These are phyloP conservation scores for Marvania coccoides DNA, from an alignment of 139 green algal species.

Conservation along the genomic window DNA sequence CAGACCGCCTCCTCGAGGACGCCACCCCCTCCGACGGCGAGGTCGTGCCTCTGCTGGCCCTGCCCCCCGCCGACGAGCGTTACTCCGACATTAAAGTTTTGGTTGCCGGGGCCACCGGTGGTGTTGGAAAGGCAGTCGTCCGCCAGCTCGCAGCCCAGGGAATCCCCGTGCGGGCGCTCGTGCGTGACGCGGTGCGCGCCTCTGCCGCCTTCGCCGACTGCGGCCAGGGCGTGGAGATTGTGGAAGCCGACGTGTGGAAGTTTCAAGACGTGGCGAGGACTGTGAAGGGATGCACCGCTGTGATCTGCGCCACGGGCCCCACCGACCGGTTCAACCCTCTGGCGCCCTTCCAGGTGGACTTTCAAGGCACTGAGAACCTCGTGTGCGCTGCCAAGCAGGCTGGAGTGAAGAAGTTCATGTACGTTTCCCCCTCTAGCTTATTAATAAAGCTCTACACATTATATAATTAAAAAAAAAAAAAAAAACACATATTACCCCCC, in stretches of 20 bases:
- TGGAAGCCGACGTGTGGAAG: slow-evolving; percentile 55
- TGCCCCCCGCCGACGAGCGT: background rate
- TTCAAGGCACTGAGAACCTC: slow-evolving; percentile 67
- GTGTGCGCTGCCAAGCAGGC: slow-evolving; percentile 45
- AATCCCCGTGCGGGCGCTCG: slow-evolving; percentile 47
- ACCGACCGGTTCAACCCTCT: slow-evolving; percentile 49
- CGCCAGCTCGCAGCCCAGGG: slow-evolving; percentile 30
- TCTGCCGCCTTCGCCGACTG: slow-evolving; percentile 18
- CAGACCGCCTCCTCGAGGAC: too few species aligned
- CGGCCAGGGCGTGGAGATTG: slow-evolving; percentile 24
- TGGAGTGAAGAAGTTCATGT: slow-evolving; percentile 40
- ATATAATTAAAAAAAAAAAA: background rate
- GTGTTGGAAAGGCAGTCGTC: slow-evolving; percentile 43
- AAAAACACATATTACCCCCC: too few species aligned
- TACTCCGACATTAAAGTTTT: slow-evolving; percentile 29
- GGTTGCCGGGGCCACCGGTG: slow-evolving; percentile 54
- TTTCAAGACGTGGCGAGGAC: slow-evolving; percentile 43
- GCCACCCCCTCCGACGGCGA: background rate
- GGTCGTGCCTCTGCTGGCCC: background rate
- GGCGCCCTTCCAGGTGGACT: slow-evolving; percentile 65
- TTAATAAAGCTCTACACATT: background rate
- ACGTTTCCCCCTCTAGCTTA: too few species aligned
- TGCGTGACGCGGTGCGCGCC: slow-evolving; percentile 38
- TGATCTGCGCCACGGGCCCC: slow-evolving; percentile 63
- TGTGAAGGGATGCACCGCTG: slow-evolving; percentile 36